phyloP scores from a whole-genome alignment of 2,329 filamentous ascomycete species.

The Ophiosphaerella narmari region DNA sequence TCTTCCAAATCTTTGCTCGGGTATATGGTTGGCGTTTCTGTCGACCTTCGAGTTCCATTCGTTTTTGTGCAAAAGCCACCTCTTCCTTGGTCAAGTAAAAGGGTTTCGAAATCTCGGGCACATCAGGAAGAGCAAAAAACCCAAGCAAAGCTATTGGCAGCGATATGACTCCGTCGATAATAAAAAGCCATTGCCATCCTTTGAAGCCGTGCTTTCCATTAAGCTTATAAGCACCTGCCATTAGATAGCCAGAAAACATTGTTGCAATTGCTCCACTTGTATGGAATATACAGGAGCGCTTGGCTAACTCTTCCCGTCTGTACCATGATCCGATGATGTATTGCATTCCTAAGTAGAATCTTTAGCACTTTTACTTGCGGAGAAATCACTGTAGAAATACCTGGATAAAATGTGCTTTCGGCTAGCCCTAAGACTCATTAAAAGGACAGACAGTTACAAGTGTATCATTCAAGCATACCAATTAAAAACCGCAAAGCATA shows the following conservation, averaged over 20 bases:
- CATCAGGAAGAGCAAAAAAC: conserved; percentile 55
- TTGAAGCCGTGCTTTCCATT: conserved; percentile 53
- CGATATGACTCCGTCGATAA: conserved; percentile 60
- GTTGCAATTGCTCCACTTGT: conserved; percentile 52
- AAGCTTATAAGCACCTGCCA: conserved; percentile 58
- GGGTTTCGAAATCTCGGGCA: conserved; percentile 56
- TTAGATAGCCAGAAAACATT: conserved; percentile 60
- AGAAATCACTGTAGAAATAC: conserved; percentile 38
- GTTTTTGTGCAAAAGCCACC: conserved; percentile 51
- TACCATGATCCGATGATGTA: conserved; percentile 60
- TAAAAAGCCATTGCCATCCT: conserved; percentile 62
- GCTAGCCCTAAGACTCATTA: conserved; percentile 43
- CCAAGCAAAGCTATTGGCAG: conserved; percentile 58
- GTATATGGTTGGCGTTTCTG: conserved; percentile 53
- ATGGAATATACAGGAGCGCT: conserved; percentile 59
- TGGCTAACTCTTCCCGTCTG: conserved; percentile 56
- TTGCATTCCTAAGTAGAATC: conserved; percentile 56
- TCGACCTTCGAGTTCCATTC: conserved; percentile 58
- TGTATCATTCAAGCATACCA: conserved; percentile 22
- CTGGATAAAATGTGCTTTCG: conserved; percentile 58
- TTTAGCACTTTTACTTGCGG: background rate
- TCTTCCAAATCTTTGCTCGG: conserved; percentile 60
- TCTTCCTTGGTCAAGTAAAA: conserved; percentile 55
- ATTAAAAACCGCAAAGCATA: conserved; percentile 57
- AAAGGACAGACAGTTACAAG: background rate